Conservation (phyloP, 306 rosid genomes). For the Hylodesmum podocarpum region DNA sequence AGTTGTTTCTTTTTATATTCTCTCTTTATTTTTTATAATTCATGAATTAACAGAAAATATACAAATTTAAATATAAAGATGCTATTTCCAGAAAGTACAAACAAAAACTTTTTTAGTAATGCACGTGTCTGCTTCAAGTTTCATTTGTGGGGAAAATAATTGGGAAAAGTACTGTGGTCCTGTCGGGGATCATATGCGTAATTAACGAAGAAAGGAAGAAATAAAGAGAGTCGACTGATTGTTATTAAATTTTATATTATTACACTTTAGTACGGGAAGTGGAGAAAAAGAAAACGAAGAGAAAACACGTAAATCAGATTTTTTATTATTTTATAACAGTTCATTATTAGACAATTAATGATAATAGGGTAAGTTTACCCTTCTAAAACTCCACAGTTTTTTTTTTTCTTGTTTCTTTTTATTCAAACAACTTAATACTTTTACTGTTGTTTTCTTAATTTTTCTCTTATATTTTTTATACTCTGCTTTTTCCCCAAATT, state of each 20-base stretch:
- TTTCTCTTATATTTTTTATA: no score
- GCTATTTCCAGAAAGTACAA: neutral
- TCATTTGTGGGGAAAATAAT: neutral
- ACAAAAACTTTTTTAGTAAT: neutral
- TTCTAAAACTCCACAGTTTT: no score
- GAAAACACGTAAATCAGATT: no score
- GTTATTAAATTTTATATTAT: neutral
- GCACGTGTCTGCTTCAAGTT: neutral
- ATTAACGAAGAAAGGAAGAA: neutral
- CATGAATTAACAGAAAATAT: neutral
- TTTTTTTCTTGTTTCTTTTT: no score
- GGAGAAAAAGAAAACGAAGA: no score
- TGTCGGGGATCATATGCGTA: neutral
- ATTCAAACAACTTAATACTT: no score
- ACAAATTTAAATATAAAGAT: neutral
- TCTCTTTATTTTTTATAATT: neutral
- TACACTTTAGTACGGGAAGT: no score
- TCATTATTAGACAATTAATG: no score
- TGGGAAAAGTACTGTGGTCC: neutral
- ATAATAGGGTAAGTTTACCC: no score
- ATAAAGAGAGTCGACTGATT: neutral
- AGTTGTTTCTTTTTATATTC: neutral
- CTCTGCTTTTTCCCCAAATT: no score
- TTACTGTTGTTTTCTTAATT: no score
- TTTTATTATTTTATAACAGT: no score